Percentiles rank a stretch among this genome's conserved stretches.
Conservation (phyloP, 768 basidiomycete species). For the Pholiota microspora region DNA sequence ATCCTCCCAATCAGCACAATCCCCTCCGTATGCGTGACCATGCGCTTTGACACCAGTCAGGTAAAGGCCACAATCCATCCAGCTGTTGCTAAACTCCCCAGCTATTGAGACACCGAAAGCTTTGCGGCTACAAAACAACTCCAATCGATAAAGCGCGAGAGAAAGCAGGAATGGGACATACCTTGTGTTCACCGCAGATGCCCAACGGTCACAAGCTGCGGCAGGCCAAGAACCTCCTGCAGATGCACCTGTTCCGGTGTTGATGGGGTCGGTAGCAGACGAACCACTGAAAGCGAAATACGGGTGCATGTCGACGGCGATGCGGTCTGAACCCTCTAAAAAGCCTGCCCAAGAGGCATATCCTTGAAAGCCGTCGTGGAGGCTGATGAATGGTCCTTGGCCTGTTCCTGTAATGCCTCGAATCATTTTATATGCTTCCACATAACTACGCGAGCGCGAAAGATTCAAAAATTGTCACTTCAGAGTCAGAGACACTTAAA, state of each 20-base stretch:
- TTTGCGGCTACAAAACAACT: constrained; percentile 27
- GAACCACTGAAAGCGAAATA: constrained; percentile 47
- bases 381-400: constrained; percentile 58
- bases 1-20: constrained; percentile 41
- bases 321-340: constrained; percentile 35
- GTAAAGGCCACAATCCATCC: constrained; percentile 58
- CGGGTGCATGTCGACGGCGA: constrained; percentile 39
- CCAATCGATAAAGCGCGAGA: not conserved
- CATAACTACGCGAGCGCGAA: constrained; percentile 38
- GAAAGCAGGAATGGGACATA: constrained; percentile 28
- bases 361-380: constrained; percentile 47
- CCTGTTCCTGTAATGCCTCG: constrained; percentile 74
- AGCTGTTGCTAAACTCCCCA: constrained; percentile 79
- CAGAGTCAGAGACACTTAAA: constrained; percentile 12
- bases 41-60: constrained; percentile 22
- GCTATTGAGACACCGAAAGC: constrained; percentile 71
- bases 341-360: constrained; percentile 31
- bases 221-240: constrained; percentile 46
- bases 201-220: constrained; percentile 61
- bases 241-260: constrained; percentile 31
- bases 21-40: constrained; percentile 22
- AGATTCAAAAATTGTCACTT: not conserved
- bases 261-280: constrained; percentile 35
- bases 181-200: constrained; percentile 50
- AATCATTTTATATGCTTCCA: constrained; percentile 59